Base-by-base conservation (phyloP, 2,329 filamentous ascomycete genomes). In the Nigrospora sphaerica region DNA sequence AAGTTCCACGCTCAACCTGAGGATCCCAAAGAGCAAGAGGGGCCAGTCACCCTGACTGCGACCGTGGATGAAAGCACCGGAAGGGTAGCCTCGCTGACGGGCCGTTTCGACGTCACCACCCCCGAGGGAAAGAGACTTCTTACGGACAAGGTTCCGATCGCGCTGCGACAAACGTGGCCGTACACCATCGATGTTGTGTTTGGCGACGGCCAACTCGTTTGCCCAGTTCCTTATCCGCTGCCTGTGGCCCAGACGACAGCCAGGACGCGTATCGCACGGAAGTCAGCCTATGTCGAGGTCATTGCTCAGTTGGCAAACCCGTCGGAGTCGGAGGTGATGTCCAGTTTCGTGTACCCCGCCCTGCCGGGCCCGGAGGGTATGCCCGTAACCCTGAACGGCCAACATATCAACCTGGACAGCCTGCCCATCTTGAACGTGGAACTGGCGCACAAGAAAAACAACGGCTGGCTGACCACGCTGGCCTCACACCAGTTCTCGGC, bases 231-330 rank as follows among this genome's bases (percentile, higher is more conserved):
- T 2, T 77, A 71, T 44, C 69, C 70, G 0, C 45, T 62, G 0
- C 71, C 72, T 0, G 57, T 76, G 11, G 55, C 57, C 13, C 60
- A 62, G 13, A 57, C 61, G 4, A 57, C 54, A 10, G 61, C 59
- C 51, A 68, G 57, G 47, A 68, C 62, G 2, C 67, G 68, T 12
- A 60, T 76, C 19, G 71, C 68, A 33, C 66, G 72, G 32, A 70
- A 58, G 18, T 70, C 71, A 2, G 57, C 57, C 11, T 75, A 72
- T 49, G 53, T 76, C 31, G 72, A 76, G 48, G 55, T 76, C 28
- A 58, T 71, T 33, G 71, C 65, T 4, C 55, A 54, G 7, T 23
- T 68, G 2, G 62, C 63, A 1, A 50, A 60, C 9, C 62, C 65
- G 6, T 44, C 49, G 1, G 41, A 39, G 0, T 49, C 58, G 6